Evolutionary conservation across 371 early-diverging fungal species (phyloP).

Genomic region (Conidiobolus incongruus): DNA sequence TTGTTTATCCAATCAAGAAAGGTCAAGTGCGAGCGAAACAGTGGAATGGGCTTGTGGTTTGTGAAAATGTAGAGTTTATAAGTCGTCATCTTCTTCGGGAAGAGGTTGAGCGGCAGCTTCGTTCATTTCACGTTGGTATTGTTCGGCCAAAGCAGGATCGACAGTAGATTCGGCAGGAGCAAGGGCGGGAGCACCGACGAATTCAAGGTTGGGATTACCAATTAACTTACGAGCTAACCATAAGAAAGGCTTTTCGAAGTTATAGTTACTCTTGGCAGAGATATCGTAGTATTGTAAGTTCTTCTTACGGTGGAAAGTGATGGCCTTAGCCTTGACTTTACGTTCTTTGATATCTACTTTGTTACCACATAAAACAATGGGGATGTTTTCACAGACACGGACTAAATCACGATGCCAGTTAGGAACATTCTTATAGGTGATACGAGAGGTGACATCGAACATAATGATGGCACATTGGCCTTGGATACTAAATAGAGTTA

Average conservation of each 20-base stretch:
- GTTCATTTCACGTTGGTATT: constrained; percentile 56
- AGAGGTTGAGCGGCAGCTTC: constrained; percentile 59
- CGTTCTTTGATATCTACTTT: constrained; percentile 99
- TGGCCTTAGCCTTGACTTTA: constrained; percentile 98
- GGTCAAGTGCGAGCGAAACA: too few species aligned
- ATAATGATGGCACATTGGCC: constrained; percentile 99
- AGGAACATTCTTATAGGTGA: constrained; percentile 99
- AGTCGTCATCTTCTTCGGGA: constrained; percentile 24
- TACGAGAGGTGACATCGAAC: constrained; percentile 99
- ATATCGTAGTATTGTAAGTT: constrained; percentile 99
- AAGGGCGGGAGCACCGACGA: constrained; percentile 95
- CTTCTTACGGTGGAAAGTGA: constrained; percentile 99
- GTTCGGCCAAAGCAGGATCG: constrained; percentile 50
- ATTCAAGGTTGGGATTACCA: constrained; percentile 86
- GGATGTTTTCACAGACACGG: constrained; percentile 98
- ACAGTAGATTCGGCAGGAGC: constrained; percentile 89
- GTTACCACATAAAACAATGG: constrained; percentile 99
- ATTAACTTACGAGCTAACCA: constrained; percentile 96
- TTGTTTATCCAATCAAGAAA: too few species aligned
- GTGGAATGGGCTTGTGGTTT: too few species aligned
- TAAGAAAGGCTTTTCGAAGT: constrained; percentile 99
- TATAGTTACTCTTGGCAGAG: constrained; percentile 98
- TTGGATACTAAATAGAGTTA: constrained; percentile 41
- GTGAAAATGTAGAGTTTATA: not conserved
- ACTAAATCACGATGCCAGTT: constrained; percentile 99